phyloP scores from a whole-genome alignment of 192 early-diverging fungal species.

The Umbelopsis isabellina region DNA sequence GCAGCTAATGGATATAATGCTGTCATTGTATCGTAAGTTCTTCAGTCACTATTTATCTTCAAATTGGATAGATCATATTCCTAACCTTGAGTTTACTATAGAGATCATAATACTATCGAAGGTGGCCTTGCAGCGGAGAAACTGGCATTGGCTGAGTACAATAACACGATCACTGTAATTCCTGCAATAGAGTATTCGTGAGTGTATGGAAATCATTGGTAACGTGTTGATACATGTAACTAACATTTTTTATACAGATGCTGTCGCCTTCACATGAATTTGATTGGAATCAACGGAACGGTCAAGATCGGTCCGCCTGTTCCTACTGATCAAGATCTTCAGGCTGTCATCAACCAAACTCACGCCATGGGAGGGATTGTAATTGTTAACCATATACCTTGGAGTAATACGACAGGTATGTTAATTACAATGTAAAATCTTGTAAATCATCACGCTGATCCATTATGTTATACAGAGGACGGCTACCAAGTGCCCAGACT shows the following conservation, averaged over 20 bases:
- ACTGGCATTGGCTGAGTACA: slow-evolving; percentile 55
- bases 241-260: slow-evolving; percentile 38
- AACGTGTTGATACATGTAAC: neutral
- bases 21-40: slow-evolving; percentile 54
- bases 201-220: neutral
- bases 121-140: slow-evolving; percentile 64
- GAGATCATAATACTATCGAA: slow-evolving; percentile 68
- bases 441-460: neutral
- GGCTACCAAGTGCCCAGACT: slow-evolving; percentile 59
- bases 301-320: slow-evolving; percentile 50
- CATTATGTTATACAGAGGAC: slow-evolving; percentile 37
- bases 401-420: slow-evolving; percentile 67
- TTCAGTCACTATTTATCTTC: too few relatives aligned
- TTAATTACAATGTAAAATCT: neutral
- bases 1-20: slow-evolving; percentile 72
- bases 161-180: slow-evolving; percentile 59
- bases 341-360: slow-evolving; percentile 55
- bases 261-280: slow-evolving; percentile 75
- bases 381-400: slow-evolving; percentile 79
- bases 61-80: neutral
- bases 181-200: slow-evolving; percentile 71
- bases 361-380: slow-evolving; percentile 72
- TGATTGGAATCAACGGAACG: slow-evolving; percentile 64
- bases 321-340: slow-evolving; percentile 65
- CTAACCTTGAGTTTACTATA: slow-evolving; percentile 20